Evolutionary conservation across 305 asterid genomes (phyloP).

Genomic region (Solanum chacoense): DNA sequence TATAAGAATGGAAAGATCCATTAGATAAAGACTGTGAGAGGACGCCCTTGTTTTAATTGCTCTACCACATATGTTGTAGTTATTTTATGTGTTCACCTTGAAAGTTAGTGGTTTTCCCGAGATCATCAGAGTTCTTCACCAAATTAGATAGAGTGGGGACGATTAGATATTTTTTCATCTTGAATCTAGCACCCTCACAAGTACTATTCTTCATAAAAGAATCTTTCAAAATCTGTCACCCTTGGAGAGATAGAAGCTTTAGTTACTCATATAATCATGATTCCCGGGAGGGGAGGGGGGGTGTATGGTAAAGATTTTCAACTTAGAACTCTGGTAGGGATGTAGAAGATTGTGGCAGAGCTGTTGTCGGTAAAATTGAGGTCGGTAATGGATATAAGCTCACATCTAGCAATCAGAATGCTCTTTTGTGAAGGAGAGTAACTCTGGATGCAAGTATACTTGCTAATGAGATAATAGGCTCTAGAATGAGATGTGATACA

Average conservation of each 20-base stretch:
- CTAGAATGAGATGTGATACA: not conserved
- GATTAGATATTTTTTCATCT: not conserved
- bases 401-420: not conserved
- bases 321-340: not conserved
- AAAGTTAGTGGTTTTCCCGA: not conserved
- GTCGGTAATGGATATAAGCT: not conserved
- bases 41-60: not conserved
- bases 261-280: not conserved
- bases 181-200: not conserved
- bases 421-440: not conserved
- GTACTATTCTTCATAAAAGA: not conserved
- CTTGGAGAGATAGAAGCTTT: not conserved
- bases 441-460: not conserved
- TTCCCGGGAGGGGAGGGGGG: not conserved
- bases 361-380: not conserved
- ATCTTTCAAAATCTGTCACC: not conserved
- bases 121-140: not conserved
- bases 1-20: not conserved
- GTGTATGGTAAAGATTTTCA: not conserved
- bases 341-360: not conserved
- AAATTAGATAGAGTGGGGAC: not conserved
- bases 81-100: not conserved
- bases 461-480: not conserved
- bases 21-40: not conserved
- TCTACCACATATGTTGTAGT: not conserved